These are phyloP conservation scores for Teunomyces kruisii DNA, from an alignment of 805 yeast species.

Conservation along the genomic window DNA sequence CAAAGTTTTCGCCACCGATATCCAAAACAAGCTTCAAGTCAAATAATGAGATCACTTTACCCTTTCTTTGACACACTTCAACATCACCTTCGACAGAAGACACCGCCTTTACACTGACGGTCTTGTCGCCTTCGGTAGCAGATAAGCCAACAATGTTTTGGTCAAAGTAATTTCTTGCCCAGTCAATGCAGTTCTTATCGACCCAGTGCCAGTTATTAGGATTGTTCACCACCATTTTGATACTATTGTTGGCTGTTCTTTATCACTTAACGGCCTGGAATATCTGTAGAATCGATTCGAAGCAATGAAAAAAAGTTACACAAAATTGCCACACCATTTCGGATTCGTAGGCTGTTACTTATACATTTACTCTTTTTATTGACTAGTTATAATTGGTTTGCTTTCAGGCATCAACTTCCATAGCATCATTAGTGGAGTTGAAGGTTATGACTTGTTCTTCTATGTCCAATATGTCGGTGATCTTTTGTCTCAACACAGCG, in stretches of 20 bases:
- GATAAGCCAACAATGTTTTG: constrained; percentile 55
- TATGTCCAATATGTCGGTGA: constrained; percentile 65
- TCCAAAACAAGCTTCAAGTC: constrained; percentile 69
- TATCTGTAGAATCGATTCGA: not conserved
- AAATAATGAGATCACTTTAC: constrained; percentile 89
- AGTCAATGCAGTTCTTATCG: constrained; percentile 90
- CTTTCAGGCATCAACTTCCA: constrained; percentile 11
- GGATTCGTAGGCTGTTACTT: too few species aligned
- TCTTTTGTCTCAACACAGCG: constrained; percentile 68
- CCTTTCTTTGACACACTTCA: constrained; percentile 95
- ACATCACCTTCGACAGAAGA: constrained; percentile 88
- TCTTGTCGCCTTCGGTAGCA: constrained; percentile 32
- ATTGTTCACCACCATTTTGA: constrained; percentile 84
- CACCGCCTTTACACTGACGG: constrained; percentile 37
- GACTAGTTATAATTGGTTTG: not conserved
- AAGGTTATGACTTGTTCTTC: constrained; percentile 45
- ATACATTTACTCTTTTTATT: not conserved
- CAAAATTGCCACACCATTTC: not conserved
- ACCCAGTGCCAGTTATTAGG: constrained; percentile 99
- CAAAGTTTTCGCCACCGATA: constrained; percentile 48
- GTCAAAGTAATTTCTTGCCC: constrained; percentile 80
- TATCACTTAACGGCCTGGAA: too few species aligned
- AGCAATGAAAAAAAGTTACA: not conserved
- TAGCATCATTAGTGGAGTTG: constrained; percentile 7
- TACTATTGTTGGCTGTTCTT: not conserved